A percentile compares a stretch with the other conserved stretches of the same genome.
These are phyloP conservation scores for Talaromyces sp. DNA, from an alignment of 2,329 filamentous ascomycete genomes.

Conservation along the genomic window DNA sequence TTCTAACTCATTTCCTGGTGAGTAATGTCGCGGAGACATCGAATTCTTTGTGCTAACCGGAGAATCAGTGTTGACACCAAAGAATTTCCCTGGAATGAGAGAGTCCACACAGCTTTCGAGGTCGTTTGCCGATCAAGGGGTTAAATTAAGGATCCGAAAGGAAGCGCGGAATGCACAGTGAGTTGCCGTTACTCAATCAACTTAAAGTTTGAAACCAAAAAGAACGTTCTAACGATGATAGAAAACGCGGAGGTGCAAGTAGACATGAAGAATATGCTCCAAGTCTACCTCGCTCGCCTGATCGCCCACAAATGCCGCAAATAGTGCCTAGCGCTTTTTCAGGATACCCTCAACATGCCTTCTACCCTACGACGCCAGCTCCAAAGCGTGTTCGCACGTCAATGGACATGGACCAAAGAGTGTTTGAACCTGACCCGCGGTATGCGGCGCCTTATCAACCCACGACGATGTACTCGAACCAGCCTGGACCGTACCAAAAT, in stretches of 20 bases:
- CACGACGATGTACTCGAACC: conserved; percentile 22
- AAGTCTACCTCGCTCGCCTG: conserved; percentile 39
- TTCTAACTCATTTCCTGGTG: conserved; percentile 68
- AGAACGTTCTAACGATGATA: conserved; percentile 25
- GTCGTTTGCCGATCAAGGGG: conserved; percentile 82
- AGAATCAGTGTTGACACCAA: conserved; percentile 48
- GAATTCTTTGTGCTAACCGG: background rate
- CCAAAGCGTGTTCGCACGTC: conserved; percentile 43
- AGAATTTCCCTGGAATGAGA: conserved; percentile 74
- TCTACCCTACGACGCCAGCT: conserved; percentile 32
- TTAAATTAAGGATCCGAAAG: conserved; percentile 77
- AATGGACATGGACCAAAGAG: conserved; percentile 37
- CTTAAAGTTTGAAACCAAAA: background rate
- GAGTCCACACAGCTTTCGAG: conserved; percentile 80
- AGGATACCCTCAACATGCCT: conserved; percentile 35
- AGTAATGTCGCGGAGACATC: conserved; percentile 26
- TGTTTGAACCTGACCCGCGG: conserved; percentile 39
- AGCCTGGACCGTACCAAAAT: conserved; percentile 32
- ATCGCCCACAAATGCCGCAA: conserved; percentile 36
- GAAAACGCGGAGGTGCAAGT: conserved; percentile 40
- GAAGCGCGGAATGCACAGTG: conserved; percentile 64
- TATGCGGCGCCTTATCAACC: conserved; percentile 40
- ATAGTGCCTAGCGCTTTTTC: conserved; percentile 35
- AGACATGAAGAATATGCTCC: conserved; percentile 40
- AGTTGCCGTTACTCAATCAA: conserved; percentile 5